Evolutionary conservation across 306 rosid genomes (phyloP), one percentile per base, ranked within the genome.

Genomic region (Rosa lucieae): DNA sequence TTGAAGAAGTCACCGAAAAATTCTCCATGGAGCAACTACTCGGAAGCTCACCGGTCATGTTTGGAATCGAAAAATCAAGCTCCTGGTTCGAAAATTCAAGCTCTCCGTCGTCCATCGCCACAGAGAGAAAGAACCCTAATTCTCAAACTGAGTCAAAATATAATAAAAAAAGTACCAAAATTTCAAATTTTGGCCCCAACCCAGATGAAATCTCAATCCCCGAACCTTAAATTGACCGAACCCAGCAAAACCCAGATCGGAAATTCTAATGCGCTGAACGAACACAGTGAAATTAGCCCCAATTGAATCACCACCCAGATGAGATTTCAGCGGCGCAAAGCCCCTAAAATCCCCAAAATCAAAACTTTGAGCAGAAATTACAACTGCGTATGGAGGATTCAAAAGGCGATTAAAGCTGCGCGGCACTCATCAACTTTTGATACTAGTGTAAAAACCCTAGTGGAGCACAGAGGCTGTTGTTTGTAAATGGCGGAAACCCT

Each of bases 61-160:
- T 91, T 13, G 91, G 87, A 77, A 88, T 85, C 20, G 94, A 75
- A 76, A 91, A 92, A 39, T 65, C 70, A 78, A 86, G 85, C 70
- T 91, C 95, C 0, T 89, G 97, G 82, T 86, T 85, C 42, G 94
- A 89, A 81, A 88, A 92, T 76, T 92, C 98, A 5, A 91, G 89
- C 86, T 94, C 98, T 1, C 97, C 97, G 83, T 89, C 97, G 40
- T 92, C 99, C 99, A 94, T 94, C 47, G n/a, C 23, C 20, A 21
- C 9, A 3, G 18, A 58, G n/a, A 47, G 2, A 72, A 48, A 3
- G 10, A 52, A 79, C 71, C 29, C 26, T 56, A 68, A 39, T 4
- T 29, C 18, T 8, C 13, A 7, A 56, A n/a, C 3, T 56, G 20
- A 62, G 17, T 42, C n/a, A 63, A 72, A 40, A 68, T 84, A 56